Conservation (phyloP, 345 rosid species). For the Rhizophora apiculata region DNA sequence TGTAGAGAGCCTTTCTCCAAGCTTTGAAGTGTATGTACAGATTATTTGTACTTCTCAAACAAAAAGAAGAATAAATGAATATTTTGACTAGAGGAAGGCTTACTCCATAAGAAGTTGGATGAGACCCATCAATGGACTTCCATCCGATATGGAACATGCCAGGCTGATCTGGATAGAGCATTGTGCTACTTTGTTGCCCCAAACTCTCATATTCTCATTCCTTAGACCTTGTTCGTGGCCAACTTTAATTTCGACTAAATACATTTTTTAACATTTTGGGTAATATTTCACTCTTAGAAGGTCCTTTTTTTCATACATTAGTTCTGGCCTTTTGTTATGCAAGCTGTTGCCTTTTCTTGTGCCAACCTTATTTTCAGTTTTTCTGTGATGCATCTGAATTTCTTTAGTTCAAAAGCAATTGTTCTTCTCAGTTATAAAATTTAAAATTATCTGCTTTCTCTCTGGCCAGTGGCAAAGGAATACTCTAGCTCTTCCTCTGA, state of each 20-base stretch:
- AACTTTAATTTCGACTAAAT: too few relatives aligned
- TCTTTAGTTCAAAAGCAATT: not conserved
- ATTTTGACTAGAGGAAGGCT: not conserved
- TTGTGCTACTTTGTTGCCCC: not conserved
- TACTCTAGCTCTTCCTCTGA: conserved; percentile 70
- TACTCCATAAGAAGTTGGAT: not conserved
- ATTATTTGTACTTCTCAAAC: not conserved
- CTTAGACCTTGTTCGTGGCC: too few relatives aligned
- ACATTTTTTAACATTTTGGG: not conserved
- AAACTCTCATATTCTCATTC: too few relatives aligned
- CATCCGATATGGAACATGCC: not conserved
- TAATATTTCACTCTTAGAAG: not conserved
- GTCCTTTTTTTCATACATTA: too few relatives aligned
- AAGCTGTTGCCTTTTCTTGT: not conserved
- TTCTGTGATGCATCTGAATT: not conserved
- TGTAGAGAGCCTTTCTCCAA: not conserved
- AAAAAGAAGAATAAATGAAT: not conserved
- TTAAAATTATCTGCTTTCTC: conserved; percentile 8
- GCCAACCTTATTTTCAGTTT: not conserved
- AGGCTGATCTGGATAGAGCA: not conserved
- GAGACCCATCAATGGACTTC: not conserved
- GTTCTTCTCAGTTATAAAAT: not conserved
- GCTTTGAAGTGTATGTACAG: not conserved
- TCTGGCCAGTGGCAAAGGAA: conserved; percentile 88
- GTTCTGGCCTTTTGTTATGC: not conserved